Conservation (phyloP, 139 green algal genomes). For the Chlorella vulgaris region DNA sequence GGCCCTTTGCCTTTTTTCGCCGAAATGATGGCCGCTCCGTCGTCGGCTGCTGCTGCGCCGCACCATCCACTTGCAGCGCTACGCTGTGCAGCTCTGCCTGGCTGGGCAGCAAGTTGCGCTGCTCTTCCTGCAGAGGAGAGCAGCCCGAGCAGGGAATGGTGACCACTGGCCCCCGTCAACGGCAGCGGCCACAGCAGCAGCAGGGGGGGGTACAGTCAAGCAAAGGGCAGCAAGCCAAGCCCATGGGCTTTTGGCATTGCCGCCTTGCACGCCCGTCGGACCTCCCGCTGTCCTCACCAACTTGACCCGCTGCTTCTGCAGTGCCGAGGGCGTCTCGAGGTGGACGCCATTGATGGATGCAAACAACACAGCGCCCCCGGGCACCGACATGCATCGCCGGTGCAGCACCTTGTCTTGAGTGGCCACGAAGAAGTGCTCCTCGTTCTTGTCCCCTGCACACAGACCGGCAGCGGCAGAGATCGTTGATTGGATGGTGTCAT, state of each 20-base stretch:
- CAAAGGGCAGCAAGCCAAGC: no score
- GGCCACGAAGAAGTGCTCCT: slow-evolving; percentile 62
- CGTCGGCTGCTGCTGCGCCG: not conserved
- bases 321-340: slow-evolving; percentile 45
- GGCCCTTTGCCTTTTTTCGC: slow-evolving; percentile 42
- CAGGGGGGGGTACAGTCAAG: no score
- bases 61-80: not conserved
- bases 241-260: no score
- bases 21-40: not conserved
- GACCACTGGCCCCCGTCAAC: not conserved
- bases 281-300: slow-evolving; percentile 24
- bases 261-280: no score
- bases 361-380: slow-evolving; percentile 54
- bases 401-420: slow-evolving; percentile 57
- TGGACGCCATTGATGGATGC: slow-evolving; percentile 55
- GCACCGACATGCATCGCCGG: slow-evolving; percentile 22
- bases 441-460: slow-evolving; percentile 42
- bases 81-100: not conserved
- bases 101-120: slow-evolving; percentile 3
- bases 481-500: no score
- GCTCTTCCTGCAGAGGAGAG: slow-evolving; percentile 7
- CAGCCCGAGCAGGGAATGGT: not conserved
- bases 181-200: no score
- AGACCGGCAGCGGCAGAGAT: no score
- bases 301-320: slow-evolving; percentile 36